Conservation (phyloP, 164 flowering plant genomes). For the Houttuynia cordata region DNA sequence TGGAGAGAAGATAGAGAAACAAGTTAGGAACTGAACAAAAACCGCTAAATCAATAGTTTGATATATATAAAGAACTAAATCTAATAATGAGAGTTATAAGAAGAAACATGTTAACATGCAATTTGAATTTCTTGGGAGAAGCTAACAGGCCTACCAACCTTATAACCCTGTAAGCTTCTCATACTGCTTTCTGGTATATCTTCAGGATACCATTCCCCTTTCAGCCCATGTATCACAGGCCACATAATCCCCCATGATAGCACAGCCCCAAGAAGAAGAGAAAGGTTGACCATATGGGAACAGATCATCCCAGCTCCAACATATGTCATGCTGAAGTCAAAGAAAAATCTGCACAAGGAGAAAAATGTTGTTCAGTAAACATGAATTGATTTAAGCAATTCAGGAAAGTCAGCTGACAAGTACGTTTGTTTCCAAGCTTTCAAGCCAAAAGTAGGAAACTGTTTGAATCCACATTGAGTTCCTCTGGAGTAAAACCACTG, state of each 20-base stretch:
- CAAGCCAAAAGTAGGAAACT: conserved; percentile 15
- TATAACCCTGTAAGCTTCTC: conserved; percentile 87
- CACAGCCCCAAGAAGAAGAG: conserved; percentile 78
- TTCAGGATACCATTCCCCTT: conserved; percentile 71
- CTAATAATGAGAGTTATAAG: too few species aligned
- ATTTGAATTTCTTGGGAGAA: neutral
- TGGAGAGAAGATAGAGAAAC: conserved; percentile 12
- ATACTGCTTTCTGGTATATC: conserved; percentile 54
- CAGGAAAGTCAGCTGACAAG: too few species aligned
- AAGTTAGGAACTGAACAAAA: neutral
- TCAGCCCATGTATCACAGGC: conserved; percentile 57
- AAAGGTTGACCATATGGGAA: conserved; percentile 77
- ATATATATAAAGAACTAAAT: too few species aligned
- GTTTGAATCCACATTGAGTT: conserved; percentile 12
- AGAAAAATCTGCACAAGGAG: conserved; percentile 57
- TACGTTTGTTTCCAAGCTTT: conserved; percentile 13
- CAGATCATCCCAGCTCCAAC: conserved; percentile 94
- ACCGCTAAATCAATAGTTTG: neutral
- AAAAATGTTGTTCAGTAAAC: neutral
- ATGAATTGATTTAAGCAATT: neutral
- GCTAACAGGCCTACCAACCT: conserved; percentile 25
- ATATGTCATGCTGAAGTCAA: conserved; percentile 74
- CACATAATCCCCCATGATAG: conserved; percentile 95
- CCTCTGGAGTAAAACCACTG: conserved; percentile 17
- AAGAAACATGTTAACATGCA: neutral